Conservation (phyloP, 345 rosid genomes). For the Citrus trifoliata region DNA sequence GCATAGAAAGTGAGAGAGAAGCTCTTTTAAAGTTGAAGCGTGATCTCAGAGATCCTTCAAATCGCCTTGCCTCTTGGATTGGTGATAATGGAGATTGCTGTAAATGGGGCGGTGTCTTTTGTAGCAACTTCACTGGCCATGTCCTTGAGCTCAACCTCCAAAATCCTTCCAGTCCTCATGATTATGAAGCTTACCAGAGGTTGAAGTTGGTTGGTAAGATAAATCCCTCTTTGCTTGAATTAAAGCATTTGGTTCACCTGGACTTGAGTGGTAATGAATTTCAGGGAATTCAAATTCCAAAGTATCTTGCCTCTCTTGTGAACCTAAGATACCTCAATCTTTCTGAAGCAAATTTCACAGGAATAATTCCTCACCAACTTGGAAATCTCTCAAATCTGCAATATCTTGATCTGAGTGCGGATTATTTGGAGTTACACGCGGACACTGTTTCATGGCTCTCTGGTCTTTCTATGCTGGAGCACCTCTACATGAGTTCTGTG, state of each 20-base stretch:
- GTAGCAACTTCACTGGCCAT: conserved; percentile 18
- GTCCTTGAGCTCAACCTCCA: conserved; percentile 15
- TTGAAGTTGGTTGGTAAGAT: conserved; percentile 16
- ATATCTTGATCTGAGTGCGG: conserved; percentile 1
- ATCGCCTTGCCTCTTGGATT: conserved; percentile 21
- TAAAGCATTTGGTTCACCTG: conserved; percentile 18
- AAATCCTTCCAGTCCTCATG: too few species aligned
- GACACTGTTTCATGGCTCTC: conserved; percentile 11
- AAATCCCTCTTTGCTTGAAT: conserved; percentile 14
- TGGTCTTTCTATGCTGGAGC: background rate
- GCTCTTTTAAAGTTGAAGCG: conserved; percentile 21
- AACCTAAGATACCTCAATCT: conserved; percentile 21
- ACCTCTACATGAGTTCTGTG: background rate
- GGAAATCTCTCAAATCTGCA: conserved; percentile 27
- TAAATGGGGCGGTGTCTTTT: conserved; percentile 23
- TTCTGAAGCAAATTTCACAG: conserved; percentile 13
- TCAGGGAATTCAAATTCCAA: background rate
- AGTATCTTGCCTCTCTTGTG: background rate
- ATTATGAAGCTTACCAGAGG: background rate
- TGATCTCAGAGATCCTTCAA: conserved; percentile 16
- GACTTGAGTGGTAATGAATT: conserved; percentile 22
- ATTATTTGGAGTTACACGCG: too few species aligned
- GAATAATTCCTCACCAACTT: conserved; percentile 21
- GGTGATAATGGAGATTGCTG: conserved; percentile 20
- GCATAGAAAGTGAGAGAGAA: conserved; percentile 15